Evolutionary conservation across 257 asterid species (phyloP).

Genomic region (Salvia hispanica): DNA sequence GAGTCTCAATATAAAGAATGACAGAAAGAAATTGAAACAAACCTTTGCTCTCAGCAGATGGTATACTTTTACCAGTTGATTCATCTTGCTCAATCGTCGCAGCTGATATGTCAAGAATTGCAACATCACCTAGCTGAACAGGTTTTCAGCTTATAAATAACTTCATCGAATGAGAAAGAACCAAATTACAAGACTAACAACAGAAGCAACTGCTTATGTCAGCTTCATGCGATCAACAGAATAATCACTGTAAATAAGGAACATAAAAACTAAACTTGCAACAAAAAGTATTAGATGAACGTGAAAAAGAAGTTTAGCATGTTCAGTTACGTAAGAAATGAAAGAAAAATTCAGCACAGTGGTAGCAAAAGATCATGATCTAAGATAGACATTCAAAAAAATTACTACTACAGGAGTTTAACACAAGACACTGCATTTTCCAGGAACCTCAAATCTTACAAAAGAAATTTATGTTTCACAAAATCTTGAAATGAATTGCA

Average conservation of each 20-base stretch:
- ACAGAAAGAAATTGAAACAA: constrained; percentile 19
- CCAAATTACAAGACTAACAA: constrained; percentile 1
- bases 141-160: constrained; percentile 23
- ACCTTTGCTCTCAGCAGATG: constrained; percentile 99
- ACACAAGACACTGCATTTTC: background rate
- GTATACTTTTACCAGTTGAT: constrained; percentile 61
- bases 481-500: constrained; percentile 10
- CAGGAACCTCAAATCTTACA: background rate
- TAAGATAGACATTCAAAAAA: background rate
- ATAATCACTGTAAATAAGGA: background rate
- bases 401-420: background rate
- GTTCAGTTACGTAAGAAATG: background rate
- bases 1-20: constrained; percentile 13
- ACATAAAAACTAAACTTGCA: background rate
- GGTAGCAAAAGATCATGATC: background rate
- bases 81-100: constrained; percentile 74
- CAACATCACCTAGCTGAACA: constrained; percentile 88
- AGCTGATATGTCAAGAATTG: constrained; percentile 89
- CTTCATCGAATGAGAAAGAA: constrained; percentile 13
- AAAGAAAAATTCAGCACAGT: background rate
- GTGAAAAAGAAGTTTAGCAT: background rate
- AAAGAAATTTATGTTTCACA: background rate
- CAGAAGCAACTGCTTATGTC: background rate
- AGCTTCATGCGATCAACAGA: constrained; percentile 6
- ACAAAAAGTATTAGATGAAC: background rate